phyloP scores from a whole-genome alignment of 495 filamentous ascomycete genomes.

The Neurospora pannonica region DNA sequence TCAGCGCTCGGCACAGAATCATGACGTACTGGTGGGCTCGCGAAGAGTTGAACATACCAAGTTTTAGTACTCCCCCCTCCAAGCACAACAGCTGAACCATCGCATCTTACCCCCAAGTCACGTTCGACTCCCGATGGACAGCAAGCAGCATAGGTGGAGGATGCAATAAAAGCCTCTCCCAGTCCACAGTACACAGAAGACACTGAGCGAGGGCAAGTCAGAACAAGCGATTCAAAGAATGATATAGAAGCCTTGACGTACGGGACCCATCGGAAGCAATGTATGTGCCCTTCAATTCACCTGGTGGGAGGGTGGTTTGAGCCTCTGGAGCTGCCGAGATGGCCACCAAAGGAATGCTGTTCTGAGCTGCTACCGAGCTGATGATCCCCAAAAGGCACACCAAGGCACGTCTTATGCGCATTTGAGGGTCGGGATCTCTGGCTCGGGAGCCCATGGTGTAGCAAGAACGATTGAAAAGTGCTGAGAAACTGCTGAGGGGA shows the following conservation, averaged over 20 bases:
- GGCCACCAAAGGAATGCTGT: neutral
- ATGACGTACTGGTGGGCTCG: too few species aligned
- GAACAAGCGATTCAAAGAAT: too few species aligned
- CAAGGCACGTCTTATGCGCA: neutral
- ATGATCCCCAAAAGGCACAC: neutral
- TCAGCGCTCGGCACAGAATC: too few species aligned
- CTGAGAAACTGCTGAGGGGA: neutral
- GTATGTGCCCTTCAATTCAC: neutral
- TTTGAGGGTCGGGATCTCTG: neutral
- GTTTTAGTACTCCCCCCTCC: too few species aligned
- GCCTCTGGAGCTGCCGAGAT: neutral
- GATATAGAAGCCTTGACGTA: too few species aligned
- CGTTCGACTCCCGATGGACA: too few species aligned
- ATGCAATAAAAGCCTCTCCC: too few species aligned
- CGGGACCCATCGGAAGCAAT: neutral
- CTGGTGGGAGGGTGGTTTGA: neutral
- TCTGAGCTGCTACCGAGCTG: neutral
- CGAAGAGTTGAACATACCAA: neutral
- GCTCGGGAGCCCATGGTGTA: neutral
- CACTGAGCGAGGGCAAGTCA: neutral
- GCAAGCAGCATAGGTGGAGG: too few species aligned
- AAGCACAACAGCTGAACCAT: too few species aligned
- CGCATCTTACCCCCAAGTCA: too few species aligned
- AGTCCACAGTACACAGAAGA: too few species aligned
- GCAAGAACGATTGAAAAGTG: neutral